phyloP scores from a whole-genome alignment of 2,329 filamentous ascomycete species.

The Graphilbum sp. region DNA sequence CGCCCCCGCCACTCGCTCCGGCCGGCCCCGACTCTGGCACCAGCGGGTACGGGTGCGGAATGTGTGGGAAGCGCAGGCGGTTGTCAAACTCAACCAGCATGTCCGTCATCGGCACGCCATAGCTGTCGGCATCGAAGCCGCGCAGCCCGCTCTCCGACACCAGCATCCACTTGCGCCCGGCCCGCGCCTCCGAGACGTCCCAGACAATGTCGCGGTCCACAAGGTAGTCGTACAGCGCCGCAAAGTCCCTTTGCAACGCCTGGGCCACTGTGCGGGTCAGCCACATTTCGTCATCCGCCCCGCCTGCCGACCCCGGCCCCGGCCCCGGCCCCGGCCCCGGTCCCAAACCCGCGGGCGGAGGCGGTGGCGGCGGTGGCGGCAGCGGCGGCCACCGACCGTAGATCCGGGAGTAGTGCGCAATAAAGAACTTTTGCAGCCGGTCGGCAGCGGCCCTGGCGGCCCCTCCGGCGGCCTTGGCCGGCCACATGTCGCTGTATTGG shows the following conservation, averaged over 20 bases:
- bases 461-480: constrained; percentile 11
- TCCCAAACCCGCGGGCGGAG: too few relatives aligned
- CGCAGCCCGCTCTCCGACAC: constrained; percentile 27
- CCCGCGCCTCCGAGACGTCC: constrained; percentile 44
- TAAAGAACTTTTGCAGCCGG: constrained; percentile 42
- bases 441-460: constrained; percentile 38
- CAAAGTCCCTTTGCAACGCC: constrained; percentile 48
- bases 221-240: constrained; percentile 52
- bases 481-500: constrained; percentile 46
- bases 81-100: constrained; percentile 51
- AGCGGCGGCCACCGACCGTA: constrained; percentile 44
- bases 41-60: constrained; percentile 50
- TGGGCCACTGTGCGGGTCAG: constrained; percentile 40
- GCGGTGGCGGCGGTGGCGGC: constrained; percentile 5
- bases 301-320: constrained; percentile 16
- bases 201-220: constrained; percentile 51
- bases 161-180: constrained; percentile 50
- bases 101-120: constrained; percentile 47
- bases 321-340: constrained; percentile 44
- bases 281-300: constrained; percentile 34
- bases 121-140: constrained; percentile 30
- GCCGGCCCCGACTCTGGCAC: constrained; percentile 35
- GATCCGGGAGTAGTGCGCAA: constrained; percentile 35
- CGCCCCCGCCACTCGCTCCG: neutral
- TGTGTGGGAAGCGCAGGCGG: constrained; percentile 43